Base-by-base conservation (phyloP, 345 rosid species). In the Acer yangbiense region DNA sequence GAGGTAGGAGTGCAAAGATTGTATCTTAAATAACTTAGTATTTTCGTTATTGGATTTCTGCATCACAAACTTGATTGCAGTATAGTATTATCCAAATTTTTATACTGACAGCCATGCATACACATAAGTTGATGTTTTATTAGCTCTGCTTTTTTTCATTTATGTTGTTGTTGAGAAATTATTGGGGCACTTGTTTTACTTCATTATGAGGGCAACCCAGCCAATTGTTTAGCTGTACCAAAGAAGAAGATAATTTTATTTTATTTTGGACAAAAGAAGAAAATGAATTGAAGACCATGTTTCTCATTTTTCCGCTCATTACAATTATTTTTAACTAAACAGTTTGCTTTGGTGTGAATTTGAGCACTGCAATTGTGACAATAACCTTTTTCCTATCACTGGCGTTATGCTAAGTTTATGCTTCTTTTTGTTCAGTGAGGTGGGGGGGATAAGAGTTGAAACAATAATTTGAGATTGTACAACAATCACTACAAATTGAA, bases 1-100 rank as follows among this genome's bases (percentile, higher is more conserved):
- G 99, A 96, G 98, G 99, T 95, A 89, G 62, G 83, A 73, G 7
- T 23, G 32, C 77, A 29, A n/a, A 66, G 62, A 50, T 71, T 78
- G 69, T 63, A 35, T 58, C 63, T 21, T 43, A 55, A 44, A 58
- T 60, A 44, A 65, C 35, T 25, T 4, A 25, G 25, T 55, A 14
- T 9, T 41, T 57, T 48, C 61, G 20, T 76, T 76, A 21, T 43
- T 77, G 79, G 9, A 10, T n/a, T 76, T 65, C 62, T 68, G 43
- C 55, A 21, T 65, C 57, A 35, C 20, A 16, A 57, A 25, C 39
- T 27, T 74, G 27, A 41, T 27, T 13, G 50, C 67, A 62, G 63
- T 44, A 12, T 29, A 12, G 4, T 48, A 8, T 66, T 21, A 20
- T 35, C 7, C 46, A 29, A 17, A 61, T 61, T 62, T 39, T 44